These are phyloP conservation scores for Chionographis japonica DNA, from an alignment of 106 monocot species.

Conservation along the genomic window DNA sequence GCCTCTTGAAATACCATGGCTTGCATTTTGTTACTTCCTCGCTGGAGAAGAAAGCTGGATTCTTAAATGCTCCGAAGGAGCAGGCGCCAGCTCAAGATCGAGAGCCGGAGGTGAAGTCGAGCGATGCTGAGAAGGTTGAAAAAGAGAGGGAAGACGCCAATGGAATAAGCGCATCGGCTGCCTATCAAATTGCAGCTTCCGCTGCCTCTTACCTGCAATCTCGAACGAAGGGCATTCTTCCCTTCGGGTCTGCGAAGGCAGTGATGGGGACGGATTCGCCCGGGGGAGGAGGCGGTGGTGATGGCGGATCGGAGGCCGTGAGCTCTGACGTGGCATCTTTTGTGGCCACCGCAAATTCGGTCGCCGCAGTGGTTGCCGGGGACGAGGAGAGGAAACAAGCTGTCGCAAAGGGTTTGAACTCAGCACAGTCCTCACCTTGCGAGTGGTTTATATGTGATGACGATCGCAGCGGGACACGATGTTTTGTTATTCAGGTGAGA, in stretches of 20 bases:
- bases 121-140: conserved; percentile 2
- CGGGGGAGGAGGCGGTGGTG: not conserved
- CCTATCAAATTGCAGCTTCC: conserved; percentile 55
- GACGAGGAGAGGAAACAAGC: conserved; percentile 69
- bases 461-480: conserved; percentile 52
- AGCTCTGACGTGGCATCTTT: conserved; percentile 47
- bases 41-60: conserved; percentile 44
- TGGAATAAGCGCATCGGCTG: conserved; percentile 21
- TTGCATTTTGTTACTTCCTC: conserved; percentile 73
- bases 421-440: conserved; percentile 46
- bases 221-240: conserved; percentile 31
- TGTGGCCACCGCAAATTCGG: conserved; percentile 66
- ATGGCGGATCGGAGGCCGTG: not conserved
- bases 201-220: conserved; percentile 70
- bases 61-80: conserved; percentile 9
- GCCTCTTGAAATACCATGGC: conserved; percentile 46
- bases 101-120: conserved; percentile 1
- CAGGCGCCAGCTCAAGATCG: not conserved
- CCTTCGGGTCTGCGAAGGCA: conserved; percentile 12
- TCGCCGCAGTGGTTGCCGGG: conserved; percentile 77
- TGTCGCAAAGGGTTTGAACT: conserved; percentile 64
- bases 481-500: conserved; percentile 83
- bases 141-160: conserved; percentile 6
- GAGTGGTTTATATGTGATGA: conserved; percentile 95
- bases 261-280: not conserved